These are phyloP conservation scores for Spatholobus suberectus DNA, from an alignment of 306 rosid species.

Conservation along the genomic window DNA sequence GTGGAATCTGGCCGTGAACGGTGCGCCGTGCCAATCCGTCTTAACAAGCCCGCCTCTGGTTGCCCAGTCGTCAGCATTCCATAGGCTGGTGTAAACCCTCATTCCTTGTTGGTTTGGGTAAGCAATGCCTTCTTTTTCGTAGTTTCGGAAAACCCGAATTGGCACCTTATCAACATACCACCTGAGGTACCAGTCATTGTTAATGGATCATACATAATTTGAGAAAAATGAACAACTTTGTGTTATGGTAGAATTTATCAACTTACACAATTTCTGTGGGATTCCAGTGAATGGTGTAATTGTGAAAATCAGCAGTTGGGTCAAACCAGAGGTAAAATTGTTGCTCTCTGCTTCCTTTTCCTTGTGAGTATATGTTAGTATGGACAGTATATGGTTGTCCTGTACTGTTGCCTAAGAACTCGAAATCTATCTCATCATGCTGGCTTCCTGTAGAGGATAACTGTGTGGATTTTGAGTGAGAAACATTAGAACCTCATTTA, in stretches of 20 bases:
- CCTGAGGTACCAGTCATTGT: slow-evolving; percentile 49
- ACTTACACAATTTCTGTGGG: slow-evolving; percentile 74
- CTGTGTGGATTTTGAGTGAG: slow-evolving; percentile 46
- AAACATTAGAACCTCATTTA: slow-evolving; percentile 34
- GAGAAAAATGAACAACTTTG: not conserved
- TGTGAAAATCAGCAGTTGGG: slow-evolving; percentile 74
- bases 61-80: slow-evolving; percentile 88
- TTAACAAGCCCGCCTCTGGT: slow-evolving; percentile 76
- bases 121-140: slow-evolving; percentile 57
- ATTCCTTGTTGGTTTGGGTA: slow-evolving; percentile 82
- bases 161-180: slow-evolving; percentile 77
- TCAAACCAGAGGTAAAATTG: slow-evolving; percentile 83
- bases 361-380: slow-evolving; percentile 66
- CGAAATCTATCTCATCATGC: slow-evolving; percentile 87
- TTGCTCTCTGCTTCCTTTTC: slow-evolving; percentile 72
- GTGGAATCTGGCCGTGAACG: slow-evolving; percentile 57
- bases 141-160: slow-evolving; percentile 70
- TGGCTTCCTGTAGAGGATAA: slow-evolving; percentile 64
- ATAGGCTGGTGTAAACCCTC: slow-evolving; percentile 72
- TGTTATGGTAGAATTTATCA: slow-evolving; percentile 2
- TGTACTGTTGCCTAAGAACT: slow-evolving; percentile 72
- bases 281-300: slow-evolving; percentile 84
- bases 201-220: not conserved
- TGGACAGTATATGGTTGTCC: slow-evolving; percentile 81
- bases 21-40: slow-evolving; percentile 65